Conservation (phyloP, 176 grass and related monocot species). For the Paspalum vaginatum region DNA sequence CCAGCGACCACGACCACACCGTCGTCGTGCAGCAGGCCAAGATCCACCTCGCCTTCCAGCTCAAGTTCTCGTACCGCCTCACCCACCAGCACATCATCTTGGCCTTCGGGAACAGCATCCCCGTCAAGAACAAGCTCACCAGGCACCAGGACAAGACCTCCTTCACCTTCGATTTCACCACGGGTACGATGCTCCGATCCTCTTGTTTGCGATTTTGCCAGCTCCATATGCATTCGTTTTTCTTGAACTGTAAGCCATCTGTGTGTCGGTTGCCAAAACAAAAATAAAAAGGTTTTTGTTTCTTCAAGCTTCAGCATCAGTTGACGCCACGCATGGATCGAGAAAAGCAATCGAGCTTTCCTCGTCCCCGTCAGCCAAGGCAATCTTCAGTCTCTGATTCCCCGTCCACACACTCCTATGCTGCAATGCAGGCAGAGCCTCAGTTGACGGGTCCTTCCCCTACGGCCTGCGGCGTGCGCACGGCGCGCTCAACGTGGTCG, state of each 20-base stretch:
- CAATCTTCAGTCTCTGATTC: background rate
- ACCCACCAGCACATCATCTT: slow-evolving; percentile 74
- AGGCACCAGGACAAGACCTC: slow-evolving; percentile 78
- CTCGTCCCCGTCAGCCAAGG: too few relatives aligned
- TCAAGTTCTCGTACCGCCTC: slow-evolving; percentile 59
- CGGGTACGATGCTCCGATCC: slow-evolving; percentile 43
- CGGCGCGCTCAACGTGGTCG: slow-evolving; percentile 79
- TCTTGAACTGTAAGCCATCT: background rate
- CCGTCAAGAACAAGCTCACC: slow-evolving; percentile 64
- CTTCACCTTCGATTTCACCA: slow-evolving; percentile 83
- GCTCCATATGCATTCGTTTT: background rate
- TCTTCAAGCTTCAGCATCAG: slow-evolving; percentile 41
- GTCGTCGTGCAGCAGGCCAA: slow-evolving; percentile 78
- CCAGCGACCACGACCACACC: slow-evolving; percentile 59
- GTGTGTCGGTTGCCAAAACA: slow-evolving; percentile 7
- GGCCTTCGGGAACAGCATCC: slow-evolving; percentile 60
- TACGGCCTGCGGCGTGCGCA: slow-evolving; percentile 70
- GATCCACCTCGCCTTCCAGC: slow-evolving; percentile 84
- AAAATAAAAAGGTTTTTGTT: slow-evolving; percentile 28
- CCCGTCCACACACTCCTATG: too few relatives aligned
- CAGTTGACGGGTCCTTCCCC: slow-evolving; percentile 57
- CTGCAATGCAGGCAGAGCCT: slow-evolving; percentile 51
- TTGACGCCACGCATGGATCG: slow-evolving; percentile 1
- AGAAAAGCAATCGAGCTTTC: too few relatives aligned
- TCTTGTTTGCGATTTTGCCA: background rate